Evolutionary conservation across 1,139 yeast species (phyloP), one percentile per base, ranked within the genome.

Genomic region (Casaregolazyma lundiana): DNA sequence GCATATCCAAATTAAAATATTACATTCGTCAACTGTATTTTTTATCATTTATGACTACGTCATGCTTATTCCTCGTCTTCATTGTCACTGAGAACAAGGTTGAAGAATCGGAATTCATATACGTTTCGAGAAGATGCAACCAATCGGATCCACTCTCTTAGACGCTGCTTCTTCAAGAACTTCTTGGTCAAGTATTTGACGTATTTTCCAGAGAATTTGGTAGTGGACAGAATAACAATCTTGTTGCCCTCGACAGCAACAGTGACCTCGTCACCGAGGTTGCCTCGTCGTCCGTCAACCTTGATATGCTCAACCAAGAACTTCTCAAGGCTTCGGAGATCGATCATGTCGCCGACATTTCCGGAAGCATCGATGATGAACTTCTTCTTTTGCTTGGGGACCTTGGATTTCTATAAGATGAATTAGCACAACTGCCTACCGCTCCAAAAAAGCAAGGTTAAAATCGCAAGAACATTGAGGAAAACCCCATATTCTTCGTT

Each of bases 141-240:
- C 70, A 94, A 92, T 84, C 98, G 94, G 77, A 94, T 89, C 98
- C 98, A 92, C 81, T 92, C 98, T 55, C 72, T 67, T 80, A 90
- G 86, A 78, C 87, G 95, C 94, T 89, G 88, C 88, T 92, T 92
- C 96, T 92, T 92, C 77, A 92, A 87, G 94, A 88, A 92, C 83
- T 95, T 90, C 89, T 92, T 92, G 70, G 97, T 87, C 73, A 92
- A 81, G 92, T 90, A 92, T 81, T 92, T 92, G 75, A 89, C 85
- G 95, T 92, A 92, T 80, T 94, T 92, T 78, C 99, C 99, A 64
- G 97, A 89, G 92, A 94, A 92, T 78, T 88, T 84, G 76, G 95
- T 76, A 77, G 84, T 80, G 62, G 97, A 78, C 75, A 89, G 84
- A 66, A 92, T 83, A 69, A 87, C 89, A 68, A 79, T 72, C 74